Evolutionary conservation across 345 rosid species (phyloP).

Genomic region (Eucalyptus curtisii): DNA sequence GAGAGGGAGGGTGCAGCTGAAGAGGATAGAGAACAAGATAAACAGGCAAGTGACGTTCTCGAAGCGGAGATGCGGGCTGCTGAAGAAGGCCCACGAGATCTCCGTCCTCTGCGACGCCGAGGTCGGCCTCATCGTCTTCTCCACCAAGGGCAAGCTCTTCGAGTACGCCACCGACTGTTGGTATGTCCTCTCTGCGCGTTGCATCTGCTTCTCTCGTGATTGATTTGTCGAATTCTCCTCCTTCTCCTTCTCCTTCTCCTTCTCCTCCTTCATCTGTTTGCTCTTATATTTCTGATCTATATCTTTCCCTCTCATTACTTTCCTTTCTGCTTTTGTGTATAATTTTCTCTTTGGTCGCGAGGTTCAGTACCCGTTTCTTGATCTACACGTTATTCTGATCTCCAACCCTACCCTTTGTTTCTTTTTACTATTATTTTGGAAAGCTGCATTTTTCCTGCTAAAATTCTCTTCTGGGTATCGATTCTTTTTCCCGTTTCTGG

Average conservation of each 20-base stretch:
- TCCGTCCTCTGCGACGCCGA: constrained; percentile 61
- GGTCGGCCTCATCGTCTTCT: constrained; percentile 51
- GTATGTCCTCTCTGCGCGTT: background rate
- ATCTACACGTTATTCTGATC: background rate
- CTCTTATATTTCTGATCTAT: background rate
- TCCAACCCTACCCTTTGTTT: background rate
- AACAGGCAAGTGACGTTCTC: constrained; percentile 59
- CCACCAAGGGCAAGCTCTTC: constrained; percentile 47
- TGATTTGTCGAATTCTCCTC: background rate
- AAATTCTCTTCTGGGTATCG: background rate
- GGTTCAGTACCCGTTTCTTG: background rate
- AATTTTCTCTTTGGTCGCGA: background rate
- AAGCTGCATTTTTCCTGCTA: background rate
- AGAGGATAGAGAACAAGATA: constrained; percentile 63
- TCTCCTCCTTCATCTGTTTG: background rate
- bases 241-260: background rate
- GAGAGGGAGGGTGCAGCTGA: constrained; percentile 41
- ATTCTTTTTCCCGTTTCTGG: background rate
- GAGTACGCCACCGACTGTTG: constrained; percentile 42
- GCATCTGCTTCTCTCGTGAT: background rate
- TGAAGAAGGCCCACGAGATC: constrained; percentile 63
- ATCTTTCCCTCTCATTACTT: background rate
- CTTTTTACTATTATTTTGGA: background rate
- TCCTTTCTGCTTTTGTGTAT: background rate
- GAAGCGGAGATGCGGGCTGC: constrained; percentile 39